Base-by-base conservation (phyloP, 2,329 filamentous ascomycete genomes). In the Trichoderma lentiforme region DNA sequence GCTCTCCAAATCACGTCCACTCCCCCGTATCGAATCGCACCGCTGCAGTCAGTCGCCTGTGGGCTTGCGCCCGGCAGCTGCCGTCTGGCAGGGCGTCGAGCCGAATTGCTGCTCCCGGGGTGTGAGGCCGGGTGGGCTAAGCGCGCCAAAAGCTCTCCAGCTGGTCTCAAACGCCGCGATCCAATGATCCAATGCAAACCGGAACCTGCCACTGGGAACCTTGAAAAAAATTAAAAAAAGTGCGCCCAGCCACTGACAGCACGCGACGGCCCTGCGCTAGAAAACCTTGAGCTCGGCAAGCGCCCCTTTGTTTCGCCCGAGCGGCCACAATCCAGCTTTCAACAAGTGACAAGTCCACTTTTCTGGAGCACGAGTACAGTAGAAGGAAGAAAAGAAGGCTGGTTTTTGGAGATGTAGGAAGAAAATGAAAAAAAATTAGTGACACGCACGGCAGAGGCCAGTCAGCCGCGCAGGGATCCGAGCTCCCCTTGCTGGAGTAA, bases 391-490 rank as follows among this genome's bases (percentile, higher is more conserved):
- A 69, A n/a, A 30, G 34, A 47, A 61, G 57, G 34, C 9, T n/a
- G 39, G 26, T 60, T 60, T 60, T 61, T 28, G 66, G 18, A 30
- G 57, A 24, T 61, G 66, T 26, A 61, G 6, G 26, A 51, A n/a
- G 11, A 62, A 36, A 1, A 36, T 36, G 34, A 2, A 9, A 28
- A 61, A 58, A 60, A 60, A 60, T 60, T 34, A 34, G 57, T 60
- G 66, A 61, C 56, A 53, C n/a, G 66, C 66, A 69, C 66, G 66
- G 66, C 66, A 69, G 66, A 60, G 28, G 28, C 36, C 66, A 69
- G 66, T 69, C 66, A 69, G 66, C 66, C 56, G 66, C 30, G 66
- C 66, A 69, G 66, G 66, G 66, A 69, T 69, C 36, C 39, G 57
- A 62, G 66, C 57, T 69, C 39, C 34, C 57, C 65, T 68, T 67